phyloP scores from a whole-genome alignment of 1,139 yeast species.

The Lodderomyces theae region DNA sequence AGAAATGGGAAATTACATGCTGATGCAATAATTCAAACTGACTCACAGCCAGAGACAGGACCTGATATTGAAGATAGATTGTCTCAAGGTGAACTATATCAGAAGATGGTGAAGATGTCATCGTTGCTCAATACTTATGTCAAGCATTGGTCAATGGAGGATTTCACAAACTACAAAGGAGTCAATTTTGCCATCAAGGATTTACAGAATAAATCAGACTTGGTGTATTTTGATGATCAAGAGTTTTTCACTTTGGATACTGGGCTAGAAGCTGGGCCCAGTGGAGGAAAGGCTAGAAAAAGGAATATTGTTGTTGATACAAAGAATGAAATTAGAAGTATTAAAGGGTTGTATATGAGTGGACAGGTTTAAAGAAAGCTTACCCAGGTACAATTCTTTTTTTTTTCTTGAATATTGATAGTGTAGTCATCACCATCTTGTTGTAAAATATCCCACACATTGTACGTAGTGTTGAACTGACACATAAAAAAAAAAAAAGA shows the following conservation, averaged over 20 bases:
- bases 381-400: no score
- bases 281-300: slow-evolving; percentile 16
- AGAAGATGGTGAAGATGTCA: slow-evolving; percentile 25
- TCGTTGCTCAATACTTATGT: slow-evolving; percentile 25
- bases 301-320: slow-evolving; percentile 35
- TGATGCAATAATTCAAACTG: slow-evolving; percentile 41
- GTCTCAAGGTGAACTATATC: slow-evolving; percentile 23
- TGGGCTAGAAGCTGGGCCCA: neutral
- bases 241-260: slow-evolving; percentile 12
- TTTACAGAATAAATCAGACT: slow-evolving; percentile 38
- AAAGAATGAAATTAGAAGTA: slow-evolving; percentile 41
- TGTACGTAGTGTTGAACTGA: no score
- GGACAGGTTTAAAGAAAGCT: slow-evolving; percentile 29
- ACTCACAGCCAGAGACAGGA: slow-evolving; percentile 17
- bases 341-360: slow-evolving; percentile 46
- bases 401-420: no score
- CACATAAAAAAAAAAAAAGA: neutral
- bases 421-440: no score
- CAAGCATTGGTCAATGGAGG: slow-evolving; percentile 26
- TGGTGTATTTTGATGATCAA: slow-evolving; percentile 26
- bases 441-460: no score
- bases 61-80: slow-evolving; percentile 25
- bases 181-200: slow-evolving; percentile 32
- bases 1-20: slow-evolving; percentile 34
- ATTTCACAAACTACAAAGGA: slow-evolving; percentile 35